Conservation (phyloP, 768 basidiomycete genomes). For the Hydnomerulius pinastri region DNA sequence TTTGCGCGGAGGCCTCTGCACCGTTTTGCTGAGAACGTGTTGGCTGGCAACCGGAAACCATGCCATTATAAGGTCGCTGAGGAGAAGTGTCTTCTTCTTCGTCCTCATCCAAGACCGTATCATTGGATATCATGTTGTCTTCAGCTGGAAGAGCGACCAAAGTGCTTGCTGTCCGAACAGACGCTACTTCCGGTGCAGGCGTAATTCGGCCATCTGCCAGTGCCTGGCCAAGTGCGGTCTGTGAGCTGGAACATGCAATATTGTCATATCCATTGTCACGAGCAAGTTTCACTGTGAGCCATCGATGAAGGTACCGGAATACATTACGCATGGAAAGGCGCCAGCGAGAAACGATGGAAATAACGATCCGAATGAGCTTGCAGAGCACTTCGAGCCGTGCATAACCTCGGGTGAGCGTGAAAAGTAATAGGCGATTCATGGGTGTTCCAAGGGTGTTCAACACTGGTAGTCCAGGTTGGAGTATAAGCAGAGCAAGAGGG, state of each 20-base stretch:
- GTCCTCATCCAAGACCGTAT: no score
- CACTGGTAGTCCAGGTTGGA: neutral
- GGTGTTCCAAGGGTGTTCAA: no score
- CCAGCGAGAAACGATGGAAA: neutral
- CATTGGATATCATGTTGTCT: neutral
- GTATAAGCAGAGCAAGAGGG: neutral
- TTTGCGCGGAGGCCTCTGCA: no score
- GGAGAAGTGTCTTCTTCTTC: no score
- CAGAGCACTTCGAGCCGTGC: neutral
- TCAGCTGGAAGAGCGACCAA: neutral
- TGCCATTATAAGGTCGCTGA: no score
- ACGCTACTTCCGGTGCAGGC: neutral
- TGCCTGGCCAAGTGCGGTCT: neutral
- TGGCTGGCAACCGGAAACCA: no score
- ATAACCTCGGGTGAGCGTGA: neutral
- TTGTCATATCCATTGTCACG: neutral
- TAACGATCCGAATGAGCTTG: neutral
- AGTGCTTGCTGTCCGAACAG: neutral
- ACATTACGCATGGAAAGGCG: neutral
- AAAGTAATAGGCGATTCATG: neutral
- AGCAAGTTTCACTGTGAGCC: neutral
- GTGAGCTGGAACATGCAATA: neutral
- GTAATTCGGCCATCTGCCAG: neutral
- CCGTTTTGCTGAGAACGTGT: no score
- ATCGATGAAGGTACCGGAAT: neutral